A percentile compares a stretch with the other conserved stretches of the same genome.
phyloP scores from a whole-genome alignment of 345 rosid genomes.

The Sonneratia alba region DNA sequence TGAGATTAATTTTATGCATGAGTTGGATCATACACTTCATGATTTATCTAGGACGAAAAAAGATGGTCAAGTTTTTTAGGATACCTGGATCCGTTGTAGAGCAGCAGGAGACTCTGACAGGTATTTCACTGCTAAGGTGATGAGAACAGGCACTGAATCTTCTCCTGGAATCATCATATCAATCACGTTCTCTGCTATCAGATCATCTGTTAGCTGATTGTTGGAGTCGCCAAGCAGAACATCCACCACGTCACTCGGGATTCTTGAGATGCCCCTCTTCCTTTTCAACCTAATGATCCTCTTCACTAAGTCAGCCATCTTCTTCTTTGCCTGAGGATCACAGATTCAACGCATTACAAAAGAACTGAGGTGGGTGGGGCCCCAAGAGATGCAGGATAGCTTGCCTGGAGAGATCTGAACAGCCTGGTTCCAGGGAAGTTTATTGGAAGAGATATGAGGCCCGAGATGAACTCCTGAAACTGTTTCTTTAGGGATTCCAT shows the following conservation, averaged over 20 bases:
- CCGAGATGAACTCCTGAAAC: slow-evolving; percentile 70
- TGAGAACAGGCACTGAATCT: slow-evolving; percentile 91
- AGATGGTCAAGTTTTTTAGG: neutral
- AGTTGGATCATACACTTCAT: neutral
- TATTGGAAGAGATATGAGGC: slow-evolving; percentile 87
- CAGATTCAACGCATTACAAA: neutral
- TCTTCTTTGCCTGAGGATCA: slow-evolving; percentile 70
- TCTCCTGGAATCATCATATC: slow-evolving; percentile 99
- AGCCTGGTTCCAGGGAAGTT: slow-evolving; percentile 88
- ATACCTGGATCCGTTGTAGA: slow-evolving; percentile 63
- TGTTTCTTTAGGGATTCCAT: slow-evolving; percentile 61
- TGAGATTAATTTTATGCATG: slow-evolving; percentile 12
- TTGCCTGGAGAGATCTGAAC: slow-evolving; percentile 72
- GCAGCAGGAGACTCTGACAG: slow-evolving; percentile 76
- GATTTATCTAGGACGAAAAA: neutral
- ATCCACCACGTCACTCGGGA: slow-evolving; percentile 59
- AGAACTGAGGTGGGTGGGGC: neutral
- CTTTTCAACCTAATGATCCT: slow-evolving; percentile 42
- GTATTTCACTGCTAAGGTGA: slow-evolving; percentile 79
- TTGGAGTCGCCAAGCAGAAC: slow-evolving; percentile 54
- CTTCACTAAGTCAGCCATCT: slow-evolving; percentile 62
- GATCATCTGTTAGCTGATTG: slow-evolving; percentile 51
- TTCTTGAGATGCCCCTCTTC: slow-evolving; percentile 17
- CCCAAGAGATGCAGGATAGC: slow-evolving; percentile 5
- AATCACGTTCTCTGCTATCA: slow-evolving; percentile 78